Evolutionary conservation across 495 filamentous ascomycete genomes (phyloP), one percentile per base, ranked within the genome.

Genomic region (Xylaria scruposa): DNA sequence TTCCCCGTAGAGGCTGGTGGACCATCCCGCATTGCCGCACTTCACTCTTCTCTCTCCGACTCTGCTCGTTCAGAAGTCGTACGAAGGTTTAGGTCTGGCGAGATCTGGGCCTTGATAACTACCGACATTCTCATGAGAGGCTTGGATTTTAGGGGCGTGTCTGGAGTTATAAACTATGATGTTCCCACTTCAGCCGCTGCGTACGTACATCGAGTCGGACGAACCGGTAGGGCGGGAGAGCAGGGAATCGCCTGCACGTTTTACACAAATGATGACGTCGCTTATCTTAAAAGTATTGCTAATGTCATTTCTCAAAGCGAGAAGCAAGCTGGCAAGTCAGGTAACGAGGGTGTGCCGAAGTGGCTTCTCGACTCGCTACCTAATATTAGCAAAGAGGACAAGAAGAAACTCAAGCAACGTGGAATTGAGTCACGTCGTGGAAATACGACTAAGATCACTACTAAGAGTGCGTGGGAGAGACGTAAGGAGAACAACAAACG

Each of bases 81-180:
- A 92, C 88, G 91, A 15, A 89, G 91, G 2, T 98, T 99, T 83
- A 91, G 95, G 33, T 90, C 90, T 70, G 97, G 95, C 74, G 95
- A 98, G 79, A 90, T 98, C 59, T 99, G 96, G 96, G 90, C 98
- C 17, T 86, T 99, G 13, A 93, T 98, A 71, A 98, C 97, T 0
- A 99, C 96, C 0, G 96, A 99, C 77, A 86, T 98, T 38, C 87
- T 98, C 1, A 91, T 94, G 13, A 90, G 96, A 44, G 96, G 96
- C 29, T 88, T 99, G 51, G 96, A 99, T 81, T 97, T 98, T 81
- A 88, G 90, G 17, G 92, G 97, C 33, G 90, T 99, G 67, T 96
- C 97, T 75, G 92, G 94, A 46, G 94, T 99, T 1, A 90, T 98
- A 33, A 99, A 98, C 81, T 99, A 98, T 82, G 96, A 99, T 78